A percentile compares a stretch with the other conserved stretches of the same genome.
These are phyloP conservation scores for Apophysomyces variabilis DNA, from an alignment of 371 early-diverging fungal genomes.

Conservation along the genomic window DNA sequence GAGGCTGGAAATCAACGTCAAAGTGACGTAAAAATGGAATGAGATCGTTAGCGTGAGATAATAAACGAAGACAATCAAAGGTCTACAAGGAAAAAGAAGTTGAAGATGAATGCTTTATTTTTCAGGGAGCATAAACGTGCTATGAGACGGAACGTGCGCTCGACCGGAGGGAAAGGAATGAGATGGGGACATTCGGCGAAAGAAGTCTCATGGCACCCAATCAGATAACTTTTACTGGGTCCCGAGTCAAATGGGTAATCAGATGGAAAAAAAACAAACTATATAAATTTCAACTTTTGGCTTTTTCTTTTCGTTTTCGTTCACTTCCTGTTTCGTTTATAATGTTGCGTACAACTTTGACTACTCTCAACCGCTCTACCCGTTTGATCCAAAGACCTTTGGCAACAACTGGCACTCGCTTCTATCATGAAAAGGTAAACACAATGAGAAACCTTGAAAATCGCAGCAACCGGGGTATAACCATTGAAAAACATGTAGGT, in stretches of 20 bases:
- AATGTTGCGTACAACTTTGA: conserved; percentile 28
- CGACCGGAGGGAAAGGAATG: conserved; percentile 2
- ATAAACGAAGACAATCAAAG: too few species aligned
- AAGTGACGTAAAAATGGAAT: too few species aligned
- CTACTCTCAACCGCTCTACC: conserved; percentile 16
- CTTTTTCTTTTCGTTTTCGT: conserved; percentile 14
- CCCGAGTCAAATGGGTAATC: background rate
- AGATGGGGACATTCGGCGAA: conserved; percentile 3
- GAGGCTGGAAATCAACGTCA: too few species aligned
- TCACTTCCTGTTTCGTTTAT: conserved; percentile 8
- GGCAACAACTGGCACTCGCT: conserved; percentile 16
- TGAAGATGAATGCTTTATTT: too few species aligned
- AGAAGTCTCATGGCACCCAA: background rate
- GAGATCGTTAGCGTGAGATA: too few species aligned
- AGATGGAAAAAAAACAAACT: conserved; percentile 8
- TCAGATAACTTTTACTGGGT: conserved; percentile 5
- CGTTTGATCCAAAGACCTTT: conserved; percentile 23
- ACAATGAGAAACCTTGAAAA: background rate
- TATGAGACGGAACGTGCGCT: conserved; percentile 7
- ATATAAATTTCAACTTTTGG: conserved; percentile 5
- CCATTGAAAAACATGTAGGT: conserved; percentile 47
- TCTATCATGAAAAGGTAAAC: conserved; percentile 29
- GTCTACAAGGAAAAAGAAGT: too few species aligned
- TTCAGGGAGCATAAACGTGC: too few species aligned
- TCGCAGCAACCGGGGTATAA: too few species aligned